Percentiles rank a stretch among this genome's conserved stretches.
Conservation (phyloP, 352 stramenopile species). For the Elongisporangium senticosum region DNA sequence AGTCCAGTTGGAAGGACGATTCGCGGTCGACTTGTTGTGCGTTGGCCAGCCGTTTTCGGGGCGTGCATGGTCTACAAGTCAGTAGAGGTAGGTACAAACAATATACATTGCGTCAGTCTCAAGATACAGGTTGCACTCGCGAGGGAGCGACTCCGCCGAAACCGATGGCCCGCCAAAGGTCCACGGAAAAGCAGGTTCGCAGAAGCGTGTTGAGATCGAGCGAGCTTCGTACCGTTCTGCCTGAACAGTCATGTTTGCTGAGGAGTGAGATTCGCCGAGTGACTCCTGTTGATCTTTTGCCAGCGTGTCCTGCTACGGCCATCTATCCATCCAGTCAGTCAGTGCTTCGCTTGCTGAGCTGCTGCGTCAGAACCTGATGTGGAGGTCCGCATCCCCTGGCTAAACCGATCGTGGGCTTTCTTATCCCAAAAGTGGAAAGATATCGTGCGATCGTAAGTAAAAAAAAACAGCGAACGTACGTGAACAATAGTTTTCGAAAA, state of each 20-base stretch:
- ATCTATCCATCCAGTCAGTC: background rate
- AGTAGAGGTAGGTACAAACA: slow-evolving; percentile 6
- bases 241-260: background rate
- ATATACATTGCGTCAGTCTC: slow-evolving; percentile 9
- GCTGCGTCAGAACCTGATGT: background rate
- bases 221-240: background rate
- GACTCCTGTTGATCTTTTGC: background rate
- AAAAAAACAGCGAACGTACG: background rate
- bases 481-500: background rate
- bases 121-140: slow-evolving; percentile 4
- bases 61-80: slow-evolving; percentile 45
- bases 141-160: background rate
- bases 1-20: slow-evolving; percentile 10
- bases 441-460: background rate
- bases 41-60: slow-evolving; percentile 53
- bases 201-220: background rate
- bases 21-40: slow-evolving; percentile 51
- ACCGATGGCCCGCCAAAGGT: background rate
- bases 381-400: background rate
- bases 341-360: background rate
- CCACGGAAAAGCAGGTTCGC: background rate
- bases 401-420: background rate
- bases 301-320: no score
- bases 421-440: background rate
- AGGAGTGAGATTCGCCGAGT: background rate